Percentiles rank a stretch among this genome's conserved stretches.
These are phyloP conservation scores for Cytospora leucostoma DNA, from an alignment of 2,329 filamentous ascomycete species.

Conservation along the genomic window DNA sequence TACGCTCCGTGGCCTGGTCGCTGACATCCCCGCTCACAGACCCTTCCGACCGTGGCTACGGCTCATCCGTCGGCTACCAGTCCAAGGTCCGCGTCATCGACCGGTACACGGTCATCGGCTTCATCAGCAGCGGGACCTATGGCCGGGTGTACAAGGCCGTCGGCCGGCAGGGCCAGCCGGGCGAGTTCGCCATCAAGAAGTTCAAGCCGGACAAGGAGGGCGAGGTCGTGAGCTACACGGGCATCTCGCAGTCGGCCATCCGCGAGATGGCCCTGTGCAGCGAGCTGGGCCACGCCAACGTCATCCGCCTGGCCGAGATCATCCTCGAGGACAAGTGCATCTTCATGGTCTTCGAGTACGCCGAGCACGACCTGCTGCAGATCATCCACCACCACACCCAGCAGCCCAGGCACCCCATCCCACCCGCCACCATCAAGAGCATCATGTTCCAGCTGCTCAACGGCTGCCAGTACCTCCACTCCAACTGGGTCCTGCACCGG, in stretches of 20 bases:
- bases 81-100: constrained; percentile 88
- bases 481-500: constrained; percentile 95
- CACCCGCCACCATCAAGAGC: constrained; percentile 83
- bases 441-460: constrained; percentile 96
- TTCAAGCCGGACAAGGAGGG: constrained; percentile 99
- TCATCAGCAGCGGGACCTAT: constrained; percentile 98
- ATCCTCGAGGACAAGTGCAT: constrained; percentile 99
- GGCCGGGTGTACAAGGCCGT: constrained; percentile 96
- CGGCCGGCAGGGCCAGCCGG: constrained; percentile 69
- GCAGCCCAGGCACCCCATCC: constrained; percentile 83
- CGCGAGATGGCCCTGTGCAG: constrained; percentile 97
- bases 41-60: constrained; percentile 51
- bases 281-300: constrained; percentile 83
- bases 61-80: constrained; percentile 54
- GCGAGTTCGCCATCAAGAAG: constrained; percentile 98
- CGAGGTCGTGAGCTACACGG: constrained; percentile 90
- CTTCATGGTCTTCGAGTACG: constrained; percentile 99
- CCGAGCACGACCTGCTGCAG: constrained; percentile 94
- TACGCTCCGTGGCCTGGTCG: neutral
- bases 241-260: constrained; percentile 95
- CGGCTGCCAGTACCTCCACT: constrained; percentile 90
- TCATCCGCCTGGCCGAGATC: constrained; percentile 90
- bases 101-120: constrained; percentile 93
- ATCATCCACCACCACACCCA: constrained; percentile 98
- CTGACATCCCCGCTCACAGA: constrained; percentile 49